Percentiles rank a stretch among this genome's conserved stretches.
Evolutionary conservation across 2,329 filamentous ascomycete species (phyloP).

Genomic region (Verticillium longisporum): DNA sequence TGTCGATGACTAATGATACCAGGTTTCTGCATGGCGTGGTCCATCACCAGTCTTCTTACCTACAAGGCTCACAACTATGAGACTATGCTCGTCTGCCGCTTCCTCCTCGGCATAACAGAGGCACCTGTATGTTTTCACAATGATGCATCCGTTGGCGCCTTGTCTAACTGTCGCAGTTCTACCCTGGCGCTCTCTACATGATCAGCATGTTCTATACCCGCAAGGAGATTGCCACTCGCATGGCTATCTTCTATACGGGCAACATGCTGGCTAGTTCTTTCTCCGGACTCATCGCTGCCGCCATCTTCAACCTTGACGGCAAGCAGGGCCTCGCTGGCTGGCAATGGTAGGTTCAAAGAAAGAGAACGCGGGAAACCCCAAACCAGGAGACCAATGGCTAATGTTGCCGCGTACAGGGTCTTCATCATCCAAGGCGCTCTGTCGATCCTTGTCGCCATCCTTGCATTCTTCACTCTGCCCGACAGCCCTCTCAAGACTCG

Average conservation of each 20-base stretch:
- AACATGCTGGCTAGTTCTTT: conserved; percentile 36
- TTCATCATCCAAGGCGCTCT: conserved; percentile 34
- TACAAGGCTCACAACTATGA: conserved; percentile 10
- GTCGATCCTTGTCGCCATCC: conserved; percentile 25
- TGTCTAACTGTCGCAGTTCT: conserved; percentile 3
- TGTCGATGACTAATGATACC: not conserved
- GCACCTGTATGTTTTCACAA: conserved; percentile 4
- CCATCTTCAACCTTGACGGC: conserved; percentile 33
- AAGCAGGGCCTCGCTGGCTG: conserved; percentile 28
- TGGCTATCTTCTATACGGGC: conserved; percentile 35
- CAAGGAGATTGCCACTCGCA: conserved; percentile 18
- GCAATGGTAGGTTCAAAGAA: conserved; percentile 27
- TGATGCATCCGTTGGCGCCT: not conserved
- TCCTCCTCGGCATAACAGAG: conserved; percentile 12
- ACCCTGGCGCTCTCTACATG: conserved; percentile 12
- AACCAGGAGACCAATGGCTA: not conserved
- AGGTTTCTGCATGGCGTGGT: conserved; percentile 12
- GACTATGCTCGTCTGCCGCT: conserved; percentile 9
- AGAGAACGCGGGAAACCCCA: not conserved
- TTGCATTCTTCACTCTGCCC: conserved; percentile 29
- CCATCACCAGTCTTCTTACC: conserved; percentile 9
- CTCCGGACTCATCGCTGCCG: conserved; percentile 35
- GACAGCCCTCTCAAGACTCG: conserved; percentile 28
- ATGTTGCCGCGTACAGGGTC: conserved; percentile 14
- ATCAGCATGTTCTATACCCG: conserved; percentile 12